Conservation (phyloP, 2,329 filamentous ascomycete genomes). For the Hymenotorrendiella dingleyae region DNA sequence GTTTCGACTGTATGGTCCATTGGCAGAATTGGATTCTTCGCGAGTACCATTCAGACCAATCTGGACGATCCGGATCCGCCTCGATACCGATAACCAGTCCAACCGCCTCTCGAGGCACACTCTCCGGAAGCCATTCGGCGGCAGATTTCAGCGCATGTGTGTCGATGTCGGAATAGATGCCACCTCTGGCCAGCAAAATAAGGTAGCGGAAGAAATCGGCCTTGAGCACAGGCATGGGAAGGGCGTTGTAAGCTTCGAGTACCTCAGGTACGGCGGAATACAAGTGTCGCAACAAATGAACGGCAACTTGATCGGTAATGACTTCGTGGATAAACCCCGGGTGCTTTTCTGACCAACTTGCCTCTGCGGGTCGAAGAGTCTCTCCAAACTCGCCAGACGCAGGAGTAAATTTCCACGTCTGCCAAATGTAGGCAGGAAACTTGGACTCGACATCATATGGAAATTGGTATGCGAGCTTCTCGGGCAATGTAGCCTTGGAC, state of each 20-base stretch:
- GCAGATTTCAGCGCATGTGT: conserved; percentile 79
- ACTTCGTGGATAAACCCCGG: conserved; percentile 94
- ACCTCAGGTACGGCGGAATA: conserved; percentile 80
- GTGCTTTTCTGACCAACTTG: conserved; percentile 82
- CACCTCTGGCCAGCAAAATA: conserved; percentile 68
- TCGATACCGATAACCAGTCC: conserved; percentile 93
- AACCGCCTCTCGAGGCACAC: conserved; percentile 69
- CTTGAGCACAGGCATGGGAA: conserved; percentile 70
- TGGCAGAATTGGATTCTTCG: conserved; percentile 97
- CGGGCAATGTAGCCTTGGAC: conserved; percentile 64
- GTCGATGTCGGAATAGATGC: conserved; percentile 89
- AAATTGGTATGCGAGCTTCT: conserved; percentile 87
- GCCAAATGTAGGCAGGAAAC: conserved; percentile 98
- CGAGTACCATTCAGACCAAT: conserved; percentile 96
- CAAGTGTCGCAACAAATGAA: conserved; percentile 75
- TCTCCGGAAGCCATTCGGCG: conserved; percentile 76
- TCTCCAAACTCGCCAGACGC: conserved; percentile 68
- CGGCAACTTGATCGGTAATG: conserved; percentile 83
- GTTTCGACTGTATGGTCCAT: conserved; percentile 96
- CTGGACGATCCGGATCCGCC: conserved; percentile 84
- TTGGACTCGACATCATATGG: conserved; percentile 84
- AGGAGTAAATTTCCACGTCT: conserved; percentile 92
- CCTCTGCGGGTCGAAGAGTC: conserved; percentile 74
- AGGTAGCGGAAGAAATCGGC: conserved; percentile 69
- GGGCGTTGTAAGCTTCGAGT: conserved; percentile 65